Evolutionary conservation across 352 stramenopile genomes (phyloP), one percentile per base, ranked within the genome.

Genomic region (Pythium pyrilobum): DNA sequence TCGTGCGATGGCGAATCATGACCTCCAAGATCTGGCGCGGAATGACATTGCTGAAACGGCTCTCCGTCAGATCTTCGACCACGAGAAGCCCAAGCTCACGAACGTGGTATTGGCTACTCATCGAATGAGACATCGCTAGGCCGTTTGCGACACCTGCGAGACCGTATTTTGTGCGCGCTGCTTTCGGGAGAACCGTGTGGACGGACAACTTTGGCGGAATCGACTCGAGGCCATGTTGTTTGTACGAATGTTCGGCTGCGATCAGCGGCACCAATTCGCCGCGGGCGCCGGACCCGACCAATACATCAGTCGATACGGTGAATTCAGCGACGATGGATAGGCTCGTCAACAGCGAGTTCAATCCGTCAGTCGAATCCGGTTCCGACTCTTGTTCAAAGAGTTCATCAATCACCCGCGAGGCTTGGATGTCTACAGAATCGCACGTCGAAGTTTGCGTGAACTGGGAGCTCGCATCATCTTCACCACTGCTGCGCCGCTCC

Each of bases 31-130:
- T 84, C 42, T 94, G 84, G 3, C 81, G 76, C 11, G 84, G 81
- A 41, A 91, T 94, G 62, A 59, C 79, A 48, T 94, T 94, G 65
- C 76, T 85, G 51, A 92, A 94, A 36, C 79, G 76, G 36, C 79
- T 90, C 45, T 94, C 84, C 0, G 79, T 90, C 11, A 94, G 53
- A 41, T 92, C 81, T 56, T 94, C 84, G 2, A 94, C 84, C 0
- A 94, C 84, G 11, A 94, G 52, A 16, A 95, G 52, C 0, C 74
- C 81, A 24, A 87, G 71, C 47, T 95, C 84, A 56, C 81, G 84
- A 40, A 95, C 89, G 44, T 92, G 84, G 56, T 92, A 95, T 60
- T 92, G 81, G 55, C 84, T 90, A 49, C 77, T 92, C 40, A 91
- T 85, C 2, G 76, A 85, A 21, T 86, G 76, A 2, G 66, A 69